These are phyloP conservation scores for Plenodomus tracheiphilus DNA, from an alignment of 2,329 filamentous ascomycete species.

Conservation along the genomic window DNA sequence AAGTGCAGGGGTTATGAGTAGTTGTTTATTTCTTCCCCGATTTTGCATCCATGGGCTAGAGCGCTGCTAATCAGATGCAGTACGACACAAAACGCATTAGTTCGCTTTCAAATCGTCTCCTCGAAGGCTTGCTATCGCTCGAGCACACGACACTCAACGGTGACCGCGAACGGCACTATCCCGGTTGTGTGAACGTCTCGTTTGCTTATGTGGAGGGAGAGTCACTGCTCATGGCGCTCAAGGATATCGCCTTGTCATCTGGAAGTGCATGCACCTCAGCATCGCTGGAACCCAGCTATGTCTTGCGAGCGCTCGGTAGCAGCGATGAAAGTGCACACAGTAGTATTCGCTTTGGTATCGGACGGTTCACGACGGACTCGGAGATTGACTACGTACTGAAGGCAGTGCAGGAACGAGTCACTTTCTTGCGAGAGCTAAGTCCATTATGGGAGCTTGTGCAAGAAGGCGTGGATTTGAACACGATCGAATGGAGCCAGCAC, in stretches of 20 bases:
- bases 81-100: slow-evolving; percentile 90
- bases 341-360: slow-evolving; percentile 96
- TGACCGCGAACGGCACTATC: slow-evolving; percentile 80
- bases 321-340: slow-evolving; percentile 97
- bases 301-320: slow-evolving; percentile 89
- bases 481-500: slow-evolving; percentile 98
- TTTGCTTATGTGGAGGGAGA: slow-evolving; percentile 99
- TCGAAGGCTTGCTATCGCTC: slow-evolving; percentile 79
- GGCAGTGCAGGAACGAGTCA: slow-evolving; percentile 86
- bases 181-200: slow-evolving; percentile 96
- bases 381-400: slow-evolving; percentile 98
- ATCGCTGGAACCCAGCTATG: slow-evolving; percentile 94
- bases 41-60: background rate
- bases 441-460: slow-evolving; percentile 98
- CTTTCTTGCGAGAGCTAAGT: slow-evolving; percentile 90
- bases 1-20: slow-evolving; percentile 69
- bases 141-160: slow-evolving; percentile 95
- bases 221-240: slow-evolving; percentile 95
- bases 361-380: slow-evolving; percentile 89
- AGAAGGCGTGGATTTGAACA: slow-evolving; percentile 92
- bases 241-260: slow-evolving; percentile 95
- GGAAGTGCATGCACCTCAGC: slow-evolving; percentile 97
- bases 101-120: slow-evolving; percentile 77
- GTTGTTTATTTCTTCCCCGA: background rate
- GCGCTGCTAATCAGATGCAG: slow-evolving; percentile 53